Conservation (phyloP, 2,329 filamentous ascomycete genomes). For the Penicillium sp. region DNA sequence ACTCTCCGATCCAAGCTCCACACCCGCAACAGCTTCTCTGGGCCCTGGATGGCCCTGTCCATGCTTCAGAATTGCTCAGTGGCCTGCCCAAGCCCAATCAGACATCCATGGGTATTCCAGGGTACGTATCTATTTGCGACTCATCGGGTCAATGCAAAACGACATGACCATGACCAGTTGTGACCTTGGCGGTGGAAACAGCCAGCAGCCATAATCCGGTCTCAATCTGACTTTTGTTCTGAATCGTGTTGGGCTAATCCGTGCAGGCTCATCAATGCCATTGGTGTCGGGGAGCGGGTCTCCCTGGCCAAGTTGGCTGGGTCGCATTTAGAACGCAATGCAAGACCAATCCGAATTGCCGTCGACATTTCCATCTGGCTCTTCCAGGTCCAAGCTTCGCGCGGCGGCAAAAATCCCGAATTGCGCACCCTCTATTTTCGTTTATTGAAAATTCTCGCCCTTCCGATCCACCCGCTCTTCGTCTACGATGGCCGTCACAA, state of each 20-base stretch:
- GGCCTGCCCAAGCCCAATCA: background rate
- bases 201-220: no score
- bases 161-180: no score
- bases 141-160: no score
- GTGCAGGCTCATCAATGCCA: constrained; percentile 77
- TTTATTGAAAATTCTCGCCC: constrained; percentile 66
- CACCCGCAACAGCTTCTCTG: constrained; percentile 1
- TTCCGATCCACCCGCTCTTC: constrained; percentile 80
- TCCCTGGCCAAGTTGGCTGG: constrained; percentile 77
- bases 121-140: constrained; percentile 26
- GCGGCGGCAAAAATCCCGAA: constrained; percentile 82
- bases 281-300: constrained; percentile 72
- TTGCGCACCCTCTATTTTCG: constrained; percentile 90
- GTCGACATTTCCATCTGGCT: constrained; percentile 97
- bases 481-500: constrained; percentile 86
- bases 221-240: background rate
- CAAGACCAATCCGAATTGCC: constrained; percentile 73
- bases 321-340: constrained; percentile 64
- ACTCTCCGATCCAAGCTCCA: constrained; percentile 18
- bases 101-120: constrained; percentile 40
- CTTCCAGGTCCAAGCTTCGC: constrained; percentile 81
- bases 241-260: background rate
- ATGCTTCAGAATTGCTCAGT: background rate
- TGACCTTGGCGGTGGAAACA: no score
- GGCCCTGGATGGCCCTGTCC: constrained; percentile 8